These are phyloP conservation scores for Croton setiger DNA, from an alignment of 441 rosid genomes.

Conservation along the genomic window DNA sequence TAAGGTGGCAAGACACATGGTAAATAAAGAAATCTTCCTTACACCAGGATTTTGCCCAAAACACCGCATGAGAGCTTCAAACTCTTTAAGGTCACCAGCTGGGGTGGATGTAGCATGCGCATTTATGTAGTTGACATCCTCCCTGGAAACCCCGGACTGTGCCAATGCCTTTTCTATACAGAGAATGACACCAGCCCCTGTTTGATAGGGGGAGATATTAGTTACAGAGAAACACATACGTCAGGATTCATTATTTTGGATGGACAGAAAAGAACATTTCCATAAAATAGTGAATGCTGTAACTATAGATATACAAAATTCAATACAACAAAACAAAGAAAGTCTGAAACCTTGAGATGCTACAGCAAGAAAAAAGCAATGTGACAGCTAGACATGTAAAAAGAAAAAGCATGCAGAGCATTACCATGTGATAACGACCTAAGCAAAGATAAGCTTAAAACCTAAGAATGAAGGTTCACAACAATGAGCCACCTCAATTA, in stretches of 20 bases:
- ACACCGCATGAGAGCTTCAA: slow-evolving; percentile 68
- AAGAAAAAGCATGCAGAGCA: neutral
- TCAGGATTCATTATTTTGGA: neutral
- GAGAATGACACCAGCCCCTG: slow-evolving; percentile 75
- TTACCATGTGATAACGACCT: neutral
- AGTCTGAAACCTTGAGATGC: neutral
- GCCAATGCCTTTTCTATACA: slow-evolving; percentile 89
- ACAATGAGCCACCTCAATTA: neutral
- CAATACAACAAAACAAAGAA: neutral
- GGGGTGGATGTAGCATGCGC: slow-evolving; percentile 97
- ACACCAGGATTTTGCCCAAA: slow-evolving; percentile 85
- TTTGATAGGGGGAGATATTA: slow-evolving; percentile 14
- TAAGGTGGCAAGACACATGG: slow-evolving; percentile 7
- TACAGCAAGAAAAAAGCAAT: neutral
- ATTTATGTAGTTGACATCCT: slow-evolving; percentile 82
- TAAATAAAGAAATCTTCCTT: slow-evolving; percentile 19
- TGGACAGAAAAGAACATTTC: neutral
- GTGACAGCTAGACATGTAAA: too few species aligned
- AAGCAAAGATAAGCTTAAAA: neutral
- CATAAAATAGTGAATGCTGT: neutral
- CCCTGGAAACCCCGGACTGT: slow-evolving; percentile 65
- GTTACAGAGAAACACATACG: neutral
- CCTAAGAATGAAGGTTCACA: neutral
- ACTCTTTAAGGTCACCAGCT: slow-evolving; percentile 89
- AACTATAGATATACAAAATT: neutral